Conservation (phyloP, 1,284 basidiomycete genomes). For the Trichosporon ovoides region DNA sequence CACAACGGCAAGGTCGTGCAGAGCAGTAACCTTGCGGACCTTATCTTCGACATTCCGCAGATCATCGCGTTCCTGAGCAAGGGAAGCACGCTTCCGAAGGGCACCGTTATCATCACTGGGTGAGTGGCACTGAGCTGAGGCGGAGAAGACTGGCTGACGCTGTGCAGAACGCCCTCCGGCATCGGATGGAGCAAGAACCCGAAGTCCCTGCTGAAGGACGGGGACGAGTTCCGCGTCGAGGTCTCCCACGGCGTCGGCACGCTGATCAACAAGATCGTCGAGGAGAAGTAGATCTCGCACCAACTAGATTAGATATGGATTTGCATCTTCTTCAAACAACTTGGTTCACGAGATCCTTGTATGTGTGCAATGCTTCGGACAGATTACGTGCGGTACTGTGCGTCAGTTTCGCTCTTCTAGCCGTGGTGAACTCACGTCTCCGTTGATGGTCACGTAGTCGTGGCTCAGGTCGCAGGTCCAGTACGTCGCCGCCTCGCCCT, state of each 20-base stretch:
- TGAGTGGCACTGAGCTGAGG: constrained; percentile 20
- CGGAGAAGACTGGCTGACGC: no score
- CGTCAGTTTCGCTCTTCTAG: background rate
- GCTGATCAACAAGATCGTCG: constrained; percentile 48
- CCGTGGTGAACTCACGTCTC: constrained; percentile 31
- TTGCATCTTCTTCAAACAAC: background rate
- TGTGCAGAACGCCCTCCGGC: constrained; percentile 40
- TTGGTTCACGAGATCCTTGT: no score
- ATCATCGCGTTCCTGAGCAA: constrained; percentile 67
- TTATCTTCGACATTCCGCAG: constrained; percentile 49
- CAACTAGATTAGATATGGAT: background rate
- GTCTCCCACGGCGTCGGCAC: constrained; percentile 49
- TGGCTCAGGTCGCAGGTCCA: constrained; percentile 98
- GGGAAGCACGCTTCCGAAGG: constrained; percentile 76
- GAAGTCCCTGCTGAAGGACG: constrained; percentile 36
- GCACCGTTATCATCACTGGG: constrained; percentile 69
- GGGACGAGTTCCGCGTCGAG: constrained; percentile 48
- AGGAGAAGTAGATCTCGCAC: constrained; percentile 35
- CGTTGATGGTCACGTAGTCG: constrained; percentile 67
- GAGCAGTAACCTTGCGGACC: constrained; percentile 43
- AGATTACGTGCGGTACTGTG: background rate
- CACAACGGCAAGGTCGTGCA: constrained; percentile 46
- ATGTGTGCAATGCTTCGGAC: background rate
- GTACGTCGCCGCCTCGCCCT: constrained; percentile 66
- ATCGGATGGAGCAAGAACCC: constrained; percentile 46